phyloP scores from a whole-genome alignment of 306 rosid species.

The Cucurbita pepo region DNA sequence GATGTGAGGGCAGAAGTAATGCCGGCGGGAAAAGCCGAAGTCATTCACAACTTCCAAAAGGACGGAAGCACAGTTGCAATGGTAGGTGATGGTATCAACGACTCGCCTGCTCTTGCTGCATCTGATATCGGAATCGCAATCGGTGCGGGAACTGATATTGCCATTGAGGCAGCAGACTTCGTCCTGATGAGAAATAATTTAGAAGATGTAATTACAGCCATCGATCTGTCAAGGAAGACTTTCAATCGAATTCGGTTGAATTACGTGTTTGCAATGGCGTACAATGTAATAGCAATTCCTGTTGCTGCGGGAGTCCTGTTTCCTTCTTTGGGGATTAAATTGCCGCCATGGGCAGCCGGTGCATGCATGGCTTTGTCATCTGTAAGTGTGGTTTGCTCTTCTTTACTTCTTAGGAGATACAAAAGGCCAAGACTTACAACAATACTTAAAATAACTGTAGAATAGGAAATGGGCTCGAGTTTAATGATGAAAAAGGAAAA shows the following conservation, averaged over 20 bases:
- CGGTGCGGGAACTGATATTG: slow-evolving; percentile 94
- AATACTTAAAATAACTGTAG: slow-evolving; percentile 74
- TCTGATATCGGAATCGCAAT: slow-evolving; percentile 95
- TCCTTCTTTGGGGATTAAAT: slow-evolving; percentile 57
- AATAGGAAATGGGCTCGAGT: slow-evolving; percentile 17
- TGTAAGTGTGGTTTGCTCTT: slow-evolving; percentile 82
- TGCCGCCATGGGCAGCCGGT: slow-evolving; percentile 98
- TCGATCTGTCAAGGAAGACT: slow-evolving; percentile 79
- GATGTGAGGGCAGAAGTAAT: slow-evolving; percentile 89
- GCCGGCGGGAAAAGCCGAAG: slow-evolving; percentile 96
- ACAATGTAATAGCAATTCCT: slow-evolving; percentile 77
- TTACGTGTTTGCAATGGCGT: slow-evolving; percentile 80
- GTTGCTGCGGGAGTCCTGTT: slow-evolving; percentile 72
- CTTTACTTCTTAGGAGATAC: slow-evolving; percentile 75
- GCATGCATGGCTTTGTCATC: slow-evolving; percentile 99
- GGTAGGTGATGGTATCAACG: slow-evolving; percentile 98
- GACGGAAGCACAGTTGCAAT: slow-evolving; percentile 80
- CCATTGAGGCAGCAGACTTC: slow-evolving; percentile 87
- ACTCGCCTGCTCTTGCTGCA: slow-evolving; percentile 92
- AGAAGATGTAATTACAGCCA: slow-evolving; percentile 97
- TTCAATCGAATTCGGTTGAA: slow-evolving; percentile 65
- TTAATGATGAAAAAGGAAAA: neutral
- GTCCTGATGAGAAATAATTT: slow-evolving; percentile 83
- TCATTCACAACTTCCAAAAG: slow-evolving; percentile 53
- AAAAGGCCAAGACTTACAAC: slow-evolving; percentile 66